These are phyloP conservation scores for Aspergillus terreus DNA, from an alignment of 2,329 filamentous ascomycete genomes.

Conservation along the genomic window DNA sequence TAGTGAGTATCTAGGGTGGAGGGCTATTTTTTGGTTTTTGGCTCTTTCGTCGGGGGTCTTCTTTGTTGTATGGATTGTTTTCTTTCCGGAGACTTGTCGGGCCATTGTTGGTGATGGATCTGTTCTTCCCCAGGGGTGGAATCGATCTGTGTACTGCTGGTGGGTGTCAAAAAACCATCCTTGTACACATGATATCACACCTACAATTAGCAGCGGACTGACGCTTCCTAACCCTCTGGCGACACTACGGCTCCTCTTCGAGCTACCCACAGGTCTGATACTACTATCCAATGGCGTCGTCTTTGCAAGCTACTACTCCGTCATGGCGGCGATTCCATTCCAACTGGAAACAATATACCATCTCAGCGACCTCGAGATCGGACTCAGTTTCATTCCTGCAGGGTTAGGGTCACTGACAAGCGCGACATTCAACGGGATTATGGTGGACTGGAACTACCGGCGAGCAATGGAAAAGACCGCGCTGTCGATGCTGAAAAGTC, in stretches of 20 bases:
- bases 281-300: conserved; percentile 37
- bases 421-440: conserved; percentile 35
- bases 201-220: conserved; percentile 13
- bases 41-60: conserved; percentile 50
- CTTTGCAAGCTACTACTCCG: conserved; percentile 41
- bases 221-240: conserved; percentile 37
- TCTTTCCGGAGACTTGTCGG: conserved; percentile 52
- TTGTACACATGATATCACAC: not conserved
- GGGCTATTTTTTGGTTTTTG: conserved; percentile 64
- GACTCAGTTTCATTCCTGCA: conserved; percentile 42
- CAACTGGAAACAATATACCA: conserved; percentile 36
- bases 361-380: conserved; percentile 39
- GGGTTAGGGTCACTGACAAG: conserved; percentile 40
- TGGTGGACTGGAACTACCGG: conserved; percentile 44
- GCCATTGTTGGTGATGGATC: conserved; percentile 39
- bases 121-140: conserved; percentile 21
- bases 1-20: conserved; percentile 63
- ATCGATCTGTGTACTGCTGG: conserved; percentile 19
- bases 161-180: not conserved
- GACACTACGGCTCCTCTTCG: conserved; percentile 31
- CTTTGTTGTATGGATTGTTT: conserved; percentile 53
- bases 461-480: conserved; percentile 30
- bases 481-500: conserved; percentile 30
- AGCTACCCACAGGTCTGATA: conserved; percentile 35
- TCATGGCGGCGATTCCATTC: conserved; percentile 37